phyloP scores from a whole-genome alignment of 148 eudicot species.

The Suaeda aralocaspica region DNA sequence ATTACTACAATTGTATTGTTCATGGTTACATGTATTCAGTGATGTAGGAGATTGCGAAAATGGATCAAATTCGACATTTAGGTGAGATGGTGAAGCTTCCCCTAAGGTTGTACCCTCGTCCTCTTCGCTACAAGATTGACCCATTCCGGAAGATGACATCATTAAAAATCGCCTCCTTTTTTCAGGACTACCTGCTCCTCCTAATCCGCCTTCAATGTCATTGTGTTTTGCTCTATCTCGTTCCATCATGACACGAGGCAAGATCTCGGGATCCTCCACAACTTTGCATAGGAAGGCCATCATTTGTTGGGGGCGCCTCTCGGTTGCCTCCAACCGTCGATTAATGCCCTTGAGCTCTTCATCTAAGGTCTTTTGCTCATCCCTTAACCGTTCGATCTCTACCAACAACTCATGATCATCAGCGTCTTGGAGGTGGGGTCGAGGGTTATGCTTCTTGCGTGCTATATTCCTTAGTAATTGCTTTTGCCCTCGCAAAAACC shows the following conservation, averaged over 20 bases:
- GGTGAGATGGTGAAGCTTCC: slow-evolving; percentile 20
- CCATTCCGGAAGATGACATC: slow-evolving; percentile 22
- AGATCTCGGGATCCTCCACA: slow-evolving; percentile 61
- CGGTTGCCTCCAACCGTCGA: slow-evolving; percentile 60
- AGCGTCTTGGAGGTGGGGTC: slow-evolving; percentile 25
- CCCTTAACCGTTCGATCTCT: slow-evolving; percentile 56
- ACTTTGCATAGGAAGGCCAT: slow-evolving; percentile 62
- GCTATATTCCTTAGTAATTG: slow-evolving; percentile 52
- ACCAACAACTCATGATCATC: slow-evolving; percentile 36
- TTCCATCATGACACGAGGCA: slow-evolving; percentile 50
- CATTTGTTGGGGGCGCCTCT: slow-evolving; percentile 83
- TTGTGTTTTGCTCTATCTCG: slow-evolving; percentile 26
- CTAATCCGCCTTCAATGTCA: neutral
- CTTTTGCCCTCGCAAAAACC: slow-evolving; percentile 67
- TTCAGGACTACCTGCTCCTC: slow-evolving; percentile 17
- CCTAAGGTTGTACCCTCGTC: slow-evolving; percentile 27
- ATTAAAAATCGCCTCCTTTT: slow-evolving; percentile 48
- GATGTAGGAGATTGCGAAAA: slow-evolving; percentile 5
- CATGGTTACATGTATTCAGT: neutral
- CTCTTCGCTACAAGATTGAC: slow-evolving; percentile 18
- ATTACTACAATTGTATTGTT: neutral
- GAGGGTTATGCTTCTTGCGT: slow-evolving; percentile 39
- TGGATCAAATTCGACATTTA: slow-evolving; percentile 6
- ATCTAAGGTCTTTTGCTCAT: slow-evolving; percentile 59
- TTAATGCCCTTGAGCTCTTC: slow-evolving; percentile 53